These are phyloP conservation scores for Trichoderma cornu-damae DNA, from an alignment of 2,329 filamentous ascomycete species.

Conservation along the genomic window DNA sequence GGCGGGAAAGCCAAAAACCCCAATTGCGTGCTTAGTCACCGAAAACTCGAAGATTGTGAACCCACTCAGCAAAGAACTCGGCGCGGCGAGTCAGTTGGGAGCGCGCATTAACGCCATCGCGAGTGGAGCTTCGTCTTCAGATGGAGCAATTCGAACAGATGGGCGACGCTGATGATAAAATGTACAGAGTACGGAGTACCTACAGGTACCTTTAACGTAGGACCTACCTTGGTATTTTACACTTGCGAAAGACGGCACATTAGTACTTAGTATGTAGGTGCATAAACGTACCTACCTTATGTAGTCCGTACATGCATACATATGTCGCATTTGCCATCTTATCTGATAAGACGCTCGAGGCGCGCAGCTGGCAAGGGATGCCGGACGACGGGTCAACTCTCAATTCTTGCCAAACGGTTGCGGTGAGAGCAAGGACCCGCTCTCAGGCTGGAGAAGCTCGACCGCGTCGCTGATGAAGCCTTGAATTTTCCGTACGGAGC, in stretches of 20 bases:
- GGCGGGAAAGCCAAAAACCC: not conserved
- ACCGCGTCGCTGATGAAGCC: not conserved
- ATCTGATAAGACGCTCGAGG: not conserved
- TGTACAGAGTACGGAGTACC: too few relatives aligned
- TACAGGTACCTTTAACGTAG: too few relatives aligned
- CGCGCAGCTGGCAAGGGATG: too few relatives aligned
- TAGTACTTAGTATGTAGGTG: too few relatives aligned
- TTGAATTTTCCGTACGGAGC: not conserved
- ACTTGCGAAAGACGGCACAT: too few relatives aligned
- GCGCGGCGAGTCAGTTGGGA: conserved; percentile 1
- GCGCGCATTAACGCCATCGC: conserved; percentile 18
- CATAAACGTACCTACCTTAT: too few relatives aligned
- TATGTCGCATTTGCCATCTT: not conserved
- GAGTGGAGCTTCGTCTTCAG: not conserved
- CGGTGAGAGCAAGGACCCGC: not conserved
- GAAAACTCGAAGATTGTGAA: conserved; percentile 15
- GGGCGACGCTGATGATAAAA: too few relatives aligned
- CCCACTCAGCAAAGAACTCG: not conserved
- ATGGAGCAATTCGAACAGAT: not conserved
- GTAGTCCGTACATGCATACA: too few relatives aligned
- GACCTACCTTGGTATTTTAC: too few relatives aligned
- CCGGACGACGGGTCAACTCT: too few relatives aligned
- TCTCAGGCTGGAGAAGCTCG: not conserved
- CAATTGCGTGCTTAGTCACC: conserved; percentile 17
- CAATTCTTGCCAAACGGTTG: not conserved